Conservation (phyloP, 2,329 filamentous ascomycete species). For the Stagonosporopsis rhizophila region DNA sequence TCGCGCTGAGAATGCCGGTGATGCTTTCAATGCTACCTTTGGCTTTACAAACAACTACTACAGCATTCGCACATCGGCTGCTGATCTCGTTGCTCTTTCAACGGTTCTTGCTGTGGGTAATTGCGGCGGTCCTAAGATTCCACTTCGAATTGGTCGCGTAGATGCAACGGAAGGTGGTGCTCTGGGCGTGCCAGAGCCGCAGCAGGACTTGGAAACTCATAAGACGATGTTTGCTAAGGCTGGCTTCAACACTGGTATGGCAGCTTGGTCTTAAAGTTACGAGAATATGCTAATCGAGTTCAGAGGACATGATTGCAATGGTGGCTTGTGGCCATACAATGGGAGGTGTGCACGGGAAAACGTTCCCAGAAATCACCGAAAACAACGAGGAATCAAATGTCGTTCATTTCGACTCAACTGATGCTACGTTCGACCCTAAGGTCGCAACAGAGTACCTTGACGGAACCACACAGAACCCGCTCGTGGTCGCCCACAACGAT, state of each 20-base stretch:
- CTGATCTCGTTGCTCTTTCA: conserved; percentile 44
- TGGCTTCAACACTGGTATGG: conserved; percentile 36
- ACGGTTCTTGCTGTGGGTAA: conserved; percentile 38
- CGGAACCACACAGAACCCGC: conserved; percentile 36
- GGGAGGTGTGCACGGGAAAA: conserved; percentile 44
- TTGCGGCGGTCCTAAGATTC: conserved; percentile 41
- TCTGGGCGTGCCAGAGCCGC: conserved; percentile 43
- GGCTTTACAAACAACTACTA: conserved; percentile 37
- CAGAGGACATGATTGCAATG: conserved; percentile 35
- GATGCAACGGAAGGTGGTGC: conserved; percentile 42
- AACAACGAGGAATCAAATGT: conserved; percentile 31
- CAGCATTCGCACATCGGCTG: conserved; percentile 29
- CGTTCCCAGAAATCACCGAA: conserved; percentile 38
- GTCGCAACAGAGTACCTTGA: conserved; percentile 45
- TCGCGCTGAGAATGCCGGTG: conserved; percentile 39
- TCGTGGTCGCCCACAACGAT: conserved; percentile 37
- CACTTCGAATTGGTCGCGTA: conserved; percentile 40
- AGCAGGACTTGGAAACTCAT: conserved; percentile 41
- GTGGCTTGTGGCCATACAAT: conserved; percentile 48
- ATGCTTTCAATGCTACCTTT: conserved; percentile 45
- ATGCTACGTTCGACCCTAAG: conserved; percentile 34
- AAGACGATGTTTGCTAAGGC: conserved; percentile 39
- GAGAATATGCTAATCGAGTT: neutral
- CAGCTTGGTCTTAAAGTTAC: conserved; percentile 2
- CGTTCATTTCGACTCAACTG: conserved; percentile 36